Evolutionary conservation across 805 yeast genomes (phyloP), one percentile per base, ranked within the genome.

Genomic region (Diddensiella caesifluorescens): DNA sequence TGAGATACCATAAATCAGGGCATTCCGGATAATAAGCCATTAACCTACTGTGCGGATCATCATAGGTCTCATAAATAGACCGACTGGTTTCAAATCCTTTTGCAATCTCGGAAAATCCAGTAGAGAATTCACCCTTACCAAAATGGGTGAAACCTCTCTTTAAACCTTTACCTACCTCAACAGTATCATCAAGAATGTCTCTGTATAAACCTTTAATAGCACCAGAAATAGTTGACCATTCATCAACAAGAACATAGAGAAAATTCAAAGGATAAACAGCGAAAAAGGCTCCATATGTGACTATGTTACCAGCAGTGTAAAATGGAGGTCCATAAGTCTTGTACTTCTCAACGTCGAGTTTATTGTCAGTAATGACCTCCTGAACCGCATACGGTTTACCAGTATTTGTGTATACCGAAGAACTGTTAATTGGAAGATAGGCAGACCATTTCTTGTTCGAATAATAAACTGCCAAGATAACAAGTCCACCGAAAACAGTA

Each of bases 1-100:
- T 46, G n/a, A 74, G 42, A 29, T 72, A 81, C 85, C 87, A 80
- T 79, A 80, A 77, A 49, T 77, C 83, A 1, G 92, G 92, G 16
- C 79, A 85, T 49, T 81, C 87, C 30, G 70, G 70, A 58, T 81
- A 80, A 41, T 60, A 63, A 30, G 50, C 54, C 77, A 74, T 76
- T 51, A 75, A 64, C 19, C 45, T 30, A 19, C 43, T 34, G 42
- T 47, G 49, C 25, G 51, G 41, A 33, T 52, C 56, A 23, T 51
- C 40, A 22, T 40, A 38, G 13, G 63, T 54, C 22, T 76, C 72
- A 53, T 77, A 78, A 2, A 85, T 85, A 31, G 76, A 73, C 80
- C 84, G 3, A 77, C 74, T 34, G n/a, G 52, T 49, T 47, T 61
- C 60, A 9, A 39, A 30, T 13, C 16, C 35, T 16, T 18, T 13